Percentiles rank a stretch among this genome's conserved stretches.
Conservation (phyloP, 371 early-diverging fungal species). For the Blyttiomyces sp. region DNA sequence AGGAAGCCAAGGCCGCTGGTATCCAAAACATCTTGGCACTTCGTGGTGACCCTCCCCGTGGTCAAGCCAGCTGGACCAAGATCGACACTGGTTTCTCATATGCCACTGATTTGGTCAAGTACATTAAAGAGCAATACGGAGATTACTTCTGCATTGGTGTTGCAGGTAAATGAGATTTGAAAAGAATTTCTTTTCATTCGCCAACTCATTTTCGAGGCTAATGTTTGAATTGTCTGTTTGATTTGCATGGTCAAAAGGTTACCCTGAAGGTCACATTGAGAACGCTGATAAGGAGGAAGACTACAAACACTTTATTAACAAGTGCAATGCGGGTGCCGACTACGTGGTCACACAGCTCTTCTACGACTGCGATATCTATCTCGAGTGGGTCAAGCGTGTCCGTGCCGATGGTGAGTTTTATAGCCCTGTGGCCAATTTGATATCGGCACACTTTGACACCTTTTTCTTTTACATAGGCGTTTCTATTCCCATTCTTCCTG, state of each 20-base stretch:
- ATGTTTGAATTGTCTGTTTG: background rate
- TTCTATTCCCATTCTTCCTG: conserved; percentile 86
- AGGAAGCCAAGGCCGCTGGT: conserved; percentile 80
- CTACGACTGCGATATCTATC: conserved; percentile 80
- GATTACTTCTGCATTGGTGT: conserved; percentile 93
- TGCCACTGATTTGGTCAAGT: conserved; percentile 80
- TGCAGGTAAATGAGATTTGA: conserved; percentile 58
- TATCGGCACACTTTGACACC: background rate
- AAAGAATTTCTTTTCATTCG: too few species aligned
- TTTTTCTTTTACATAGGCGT: conserved; percentile 54
- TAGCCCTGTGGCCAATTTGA: background rate
- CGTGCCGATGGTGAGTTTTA: conserved; percentile 51
- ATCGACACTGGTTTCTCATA: conserved; percentile 75
- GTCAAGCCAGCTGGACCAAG: conserved; percentile 72
- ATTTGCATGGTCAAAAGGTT: conserved; percentile 30
- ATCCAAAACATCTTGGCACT: conserved; percentile 93
- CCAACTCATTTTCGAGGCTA: too few species aligned
- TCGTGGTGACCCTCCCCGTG: conserved; percentile 89
- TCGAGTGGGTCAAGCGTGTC: conserved; percentile 72
- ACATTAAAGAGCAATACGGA: conserved; percentile 84
- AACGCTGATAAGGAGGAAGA: conserved; percentile 69
- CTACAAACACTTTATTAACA: conserved; percentile 71
- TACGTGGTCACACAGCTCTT: conserved; percentile 91
- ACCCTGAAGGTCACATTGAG: conserved; percentile 89
- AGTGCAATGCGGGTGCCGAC: conserved; percentile 89